Evolutionary conservation across 768 basidiomycete genomes (phyloP).

Genomic region (Hericium rajendrae): DNA sequence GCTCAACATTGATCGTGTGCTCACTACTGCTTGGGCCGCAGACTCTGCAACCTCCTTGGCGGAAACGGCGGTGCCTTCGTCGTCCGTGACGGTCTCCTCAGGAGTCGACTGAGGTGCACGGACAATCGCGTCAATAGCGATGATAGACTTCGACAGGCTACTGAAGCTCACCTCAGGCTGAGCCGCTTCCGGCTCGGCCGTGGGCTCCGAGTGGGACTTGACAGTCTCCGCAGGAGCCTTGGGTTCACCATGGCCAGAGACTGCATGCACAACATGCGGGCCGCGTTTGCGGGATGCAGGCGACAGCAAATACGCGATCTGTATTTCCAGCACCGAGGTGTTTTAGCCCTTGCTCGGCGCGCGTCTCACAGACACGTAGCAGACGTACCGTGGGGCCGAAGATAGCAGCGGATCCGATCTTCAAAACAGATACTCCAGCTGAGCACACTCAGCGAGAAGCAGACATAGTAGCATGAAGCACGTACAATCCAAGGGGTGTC

Average conservation of each 20-base stretch:
- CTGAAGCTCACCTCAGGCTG: background rate
- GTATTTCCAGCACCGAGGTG: too few species aligned
- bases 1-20: background rate
- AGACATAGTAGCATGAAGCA: background rate
- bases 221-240: constrained; percentile 39
- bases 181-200: constrained; percentile 1
- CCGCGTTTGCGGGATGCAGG: constrained; percentile 9
- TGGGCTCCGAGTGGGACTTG: constrained; percentile 31
- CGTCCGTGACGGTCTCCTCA: constrained; percentile 30
- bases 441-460: background rate
- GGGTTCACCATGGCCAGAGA: constrained; percentile 45
- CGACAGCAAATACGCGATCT: constrained; percentile 12
- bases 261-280: constrained; percentile 33
- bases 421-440: background rate
- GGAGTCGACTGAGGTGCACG: constrained; percentile 20
- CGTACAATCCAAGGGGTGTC: constrained; percentile 13
- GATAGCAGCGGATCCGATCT: constrained; percentile 11
- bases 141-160: background rate
- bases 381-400: constrained; percentile 13
- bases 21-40: constrained; percentile 15
- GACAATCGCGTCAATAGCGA: too few species aligned
- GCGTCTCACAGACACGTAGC: background rate
- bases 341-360: too few species aligned
- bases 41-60: constrained; percentile 20
- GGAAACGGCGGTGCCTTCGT: constrained; percentile 18